Conservation (phyloP, 2,329 filamentous ascomycete genomes). For the Lasiodiplodia hormozganensis region DNA sequence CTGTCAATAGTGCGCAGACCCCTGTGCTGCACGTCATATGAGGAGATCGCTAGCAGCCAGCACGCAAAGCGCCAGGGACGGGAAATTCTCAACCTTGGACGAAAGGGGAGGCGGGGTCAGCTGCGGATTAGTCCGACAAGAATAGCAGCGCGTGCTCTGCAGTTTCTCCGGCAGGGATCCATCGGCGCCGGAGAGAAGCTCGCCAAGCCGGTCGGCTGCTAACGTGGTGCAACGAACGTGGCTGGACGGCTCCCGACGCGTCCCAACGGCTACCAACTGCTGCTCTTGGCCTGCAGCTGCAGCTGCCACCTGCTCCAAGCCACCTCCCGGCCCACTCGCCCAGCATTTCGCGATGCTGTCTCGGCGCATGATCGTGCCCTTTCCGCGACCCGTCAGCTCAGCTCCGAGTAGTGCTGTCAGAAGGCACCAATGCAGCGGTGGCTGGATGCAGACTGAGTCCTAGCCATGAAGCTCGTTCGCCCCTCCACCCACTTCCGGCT, state of each 20-base stretch:
- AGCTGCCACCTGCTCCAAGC: slow-evolving; percentile 4
- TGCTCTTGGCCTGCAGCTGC: not conserved
- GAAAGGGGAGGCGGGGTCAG: slow-evolving; percentile 2
- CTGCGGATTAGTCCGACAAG: not conserved
- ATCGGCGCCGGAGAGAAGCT: slow-evolving; percentile 13
- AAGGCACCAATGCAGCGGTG: slow-evolving; percentile 1
- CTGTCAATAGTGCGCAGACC: slow-evolving; percentile 17
- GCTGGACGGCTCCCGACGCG: slow-evolving; percentile 21
- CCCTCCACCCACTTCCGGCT: not conserved
- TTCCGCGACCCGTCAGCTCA: slow-evolving; percentile 1
- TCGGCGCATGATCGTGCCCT: slow-evolving; percentile 20
- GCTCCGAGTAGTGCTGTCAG: slow-evolving; percentile 12
- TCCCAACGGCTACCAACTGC: slow-evolving; percentile 9
- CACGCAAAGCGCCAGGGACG: slow-evolving; percentile 7
- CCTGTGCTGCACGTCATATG: slow-evolving; percentile 25
- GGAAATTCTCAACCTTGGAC: not conserved
- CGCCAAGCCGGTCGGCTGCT: slow-evolving; percentile 14
- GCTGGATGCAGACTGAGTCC: slow-evolving; percentile 15
- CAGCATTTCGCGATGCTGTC: slow-evolving; percentile 1
- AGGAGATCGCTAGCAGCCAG: slow-evolving; percentile 11
- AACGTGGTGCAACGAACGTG: slow-evolving; percentile 22
- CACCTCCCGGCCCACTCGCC: not conserved
- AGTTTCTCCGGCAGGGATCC: not conserved
- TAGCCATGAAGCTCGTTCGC: slow-evolving; percentile 1
- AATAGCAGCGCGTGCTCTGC: slow-evolving; percentile 10